Evolutionary conservation across 2,329 filamentous ascomycete species (phyloP).

Genomic region (Penicillium crustosum): DNA sequence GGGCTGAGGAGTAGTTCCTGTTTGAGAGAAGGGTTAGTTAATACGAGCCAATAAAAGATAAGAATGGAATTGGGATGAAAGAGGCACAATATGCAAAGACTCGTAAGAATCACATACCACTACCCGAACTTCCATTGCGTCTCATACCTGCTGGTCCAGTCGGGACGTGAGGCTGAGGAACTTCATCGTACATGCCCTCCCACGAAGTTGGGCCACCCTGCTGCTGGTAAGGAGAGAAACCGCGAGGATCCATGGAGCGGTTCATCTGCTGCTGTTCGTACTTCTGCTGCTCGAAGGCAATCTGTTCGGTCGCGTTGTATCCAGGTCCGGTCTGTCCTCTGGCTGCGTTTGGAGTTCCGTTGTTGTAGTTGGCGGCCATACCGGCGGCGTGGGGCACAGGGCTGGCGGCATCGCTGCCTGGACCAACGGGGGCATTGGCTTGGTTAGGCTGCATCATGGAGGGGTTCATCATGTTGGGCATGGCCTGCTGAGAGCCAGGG

Average conservation of each 20-base stretch:
- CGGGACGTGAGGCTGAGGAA: conserved; percentile 73
- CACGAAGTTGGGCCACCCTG: conserved; percentile 75
- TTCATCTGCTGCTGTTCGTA: conserved; percentile 68
- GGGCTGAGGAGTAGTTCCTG: conserved; percentile 45
- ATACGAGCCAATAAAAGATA: neutral
- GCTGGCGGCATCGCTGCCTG: conserved; percentile 36
- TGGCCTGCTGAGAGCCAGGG: conserved; percentile 54
- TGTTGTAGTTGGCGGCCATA: conserved; percentile 44
- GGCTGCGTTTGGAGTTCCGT: conserved; percentile 21
- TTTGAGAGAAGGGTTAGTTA: neutral
- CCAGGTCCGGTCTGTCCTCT: conserved; percentile 47
- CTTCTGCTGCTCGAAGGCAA: conserved; percentile 75
- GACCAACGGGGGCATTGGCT: conserved; percentile 23
- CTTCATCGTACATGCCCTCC: conserved; percentile 98
- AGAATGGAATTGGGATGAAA: neutral
- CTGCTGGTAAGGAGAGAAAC: conserved; percentile 48
- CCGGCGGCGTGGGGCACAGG: conserved; percentile 53
- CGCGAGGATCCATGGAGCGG: conserved; percentile 49
- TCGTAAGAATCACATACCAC: conserved; percentile 41
- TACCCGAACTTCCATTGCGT: conserved; percentile 43
- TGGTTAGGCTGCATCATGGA: conserved; percentile 63
- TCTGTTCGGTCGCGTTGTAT: conserved; percentile 70
- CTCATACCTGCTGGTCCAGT: conserved; percentile 52
- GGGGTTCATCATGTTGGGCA: conserved; percentile 63
- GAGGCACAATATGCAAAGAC: conserved; percentile 1